Conservation (phyloP, 2,329 filamentous ascomycete species). For the Alternaria infectoria region DNA sequence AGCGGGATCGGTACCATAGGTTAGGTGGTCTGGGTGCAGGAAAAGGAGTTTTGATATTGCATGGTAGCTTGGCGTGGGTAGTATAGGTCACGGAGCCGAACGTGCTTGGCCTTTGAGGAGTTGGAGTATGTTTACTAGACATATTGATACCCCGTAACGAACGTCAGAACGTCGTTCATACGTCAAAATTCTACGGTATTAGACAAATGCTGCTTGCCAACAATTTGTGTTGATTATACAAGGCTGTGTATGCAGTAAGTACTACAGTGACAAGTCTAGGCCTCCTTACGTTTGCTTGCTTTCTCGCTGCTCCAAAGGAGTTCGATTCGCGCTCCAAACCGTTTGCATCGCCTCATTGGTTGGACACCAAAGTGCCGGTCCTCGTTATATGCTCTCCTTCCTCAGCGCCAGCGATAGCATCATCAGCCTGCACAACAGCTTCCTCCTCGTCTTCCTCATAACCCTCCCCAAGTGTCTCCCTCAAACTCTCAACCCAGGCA, state of each 20-base stretch:
- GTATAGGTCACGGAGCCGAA: neutral
- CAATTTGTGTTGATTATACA: neutral
- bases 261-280: neutral
- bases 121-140: neutral
- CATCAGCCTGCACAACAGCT: neutral
- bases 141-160: neutral
- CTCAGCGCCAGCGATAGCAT: neutral
- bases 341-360: neutral
- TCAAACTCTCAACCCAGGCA: conserved; percentile 30
- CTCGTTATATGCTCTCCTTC: neutral
- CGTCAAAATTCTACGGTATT: neutral
- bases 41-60: neutral
- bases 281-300: neutral
- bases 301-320: neutral
- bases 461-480: conserved; percentile 35
- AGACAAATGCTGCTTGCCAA: neutral
- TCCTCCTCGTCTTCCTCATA: neutral
- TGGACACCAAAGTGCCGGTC: neutral
- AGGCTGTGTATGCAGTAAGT: neutral
- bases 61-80: neutral
- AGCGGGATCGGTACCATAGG: no score
- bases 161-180: neutral
- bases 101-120: neutral
- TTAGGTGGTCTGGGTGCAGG: no score
- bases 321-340: neutral